Evolutionary conservation across 176 grass and related monocot species (phyloP).

Genomic region (Sorghum bicolor): Sorghum_bicolor_NCBIv3 NC_012878.2:55223501-55224000

Average conservation of each 20-base stretch:
- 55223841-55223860: neutral
- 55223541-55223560: neutral
- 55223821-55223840: neutral
- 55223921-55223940: conserved; percentile 43
- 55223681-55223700: conserved; percentile 22
- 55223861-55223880: conserved; percentile 65
- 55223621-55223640: conserved; percentile 39
- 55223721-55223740: neutral
- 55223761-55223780: conserved; percentile 35
- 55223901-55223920: conserved; percentile 68
- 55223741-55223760: neutral
- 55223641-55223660: conserved; percentile 18
- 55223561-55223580: neutral
- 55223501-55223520: neutral
- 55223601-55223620: conserved; percentile 21
- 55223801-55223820: neutral
- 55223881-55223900: conserved; percentile 62
- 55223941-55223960: conserved; percentile 31
- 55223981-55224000: conserved; percentile 32
- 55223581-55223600: neutral
- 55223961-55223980: conserved; percentile 7
- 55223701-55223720: conserved; percentile 1
- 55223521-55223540: neutral
- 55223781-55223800: neutral
- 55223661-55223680: conserved; percentile 49